Evolutionary conservation across 148 eudicot species (phyloP).

Genomic region (Salicornia ramosissima): DNA sequence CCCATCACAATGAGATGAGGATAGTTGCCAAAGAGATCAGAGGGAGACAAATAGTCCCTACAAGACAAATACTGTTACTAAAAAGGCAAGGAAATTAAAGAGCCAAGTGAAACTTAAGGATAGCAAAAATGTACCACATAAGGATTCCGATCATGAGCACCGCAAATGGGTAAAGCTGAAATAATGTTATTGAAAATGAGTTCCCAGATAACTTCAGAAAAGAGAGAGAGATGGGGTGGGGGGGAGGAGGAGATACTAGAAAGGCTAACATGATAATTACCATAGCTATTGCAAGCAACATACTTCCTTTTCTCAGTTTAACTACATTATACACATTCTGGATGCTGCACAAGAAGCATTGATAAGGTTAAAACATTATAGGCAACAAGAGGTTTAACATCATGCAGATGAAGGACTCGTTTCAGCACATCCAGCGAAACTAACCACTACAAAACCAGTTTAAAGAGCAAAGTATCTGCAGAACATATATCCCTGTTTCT

Average conservation of each 20-base stretch:
- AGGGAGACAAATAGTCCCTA: conserved; percentile 88
- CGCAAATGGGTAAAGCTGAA: conserved; percentile 79
- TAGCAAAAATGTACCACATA: conserved; percentile 49
- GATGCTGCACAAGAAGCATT: conserved; percentile 48
- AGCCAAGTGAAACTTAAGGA: neutral
- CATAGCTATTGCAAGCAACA: conserved; percentile 90
- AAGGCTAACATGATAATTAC: conserved; percentile 29
- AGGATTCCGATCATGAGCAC: conserved; percentile 76
- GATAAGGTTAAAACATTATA: conserved; percentile 11
- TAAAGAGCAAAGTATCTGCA: neutral
- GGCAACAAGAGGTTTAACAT: neutral
- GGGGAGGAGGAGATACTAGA: neutral
- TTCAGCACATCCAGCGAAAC: conserved; percentile 13
- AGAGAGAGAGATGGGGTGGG: neutral
- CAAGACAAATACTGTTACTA: conserved; percentile 18
- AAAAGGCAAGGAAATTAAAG: conserved; percentile 8
- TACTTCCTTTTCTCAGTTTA: conserved; percentile 71
- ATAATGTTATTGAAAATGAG: conserved; percentile 14
- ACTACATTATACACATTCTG: conserved; percentile 68
- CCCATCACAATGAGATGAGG: conserved; percentile 78
- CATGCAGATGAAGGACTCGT: conserved; percentile 1
- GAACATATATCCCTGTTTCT: neutral
- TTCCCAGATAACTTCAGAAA: neutral
- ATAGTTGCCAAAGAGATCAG: conserved; percentile 56
- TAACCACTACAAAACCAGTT: neutral